Base-by-base conservation (phyloP, 306 rosid genomes). In the Inga leiocalycina region DNA sequence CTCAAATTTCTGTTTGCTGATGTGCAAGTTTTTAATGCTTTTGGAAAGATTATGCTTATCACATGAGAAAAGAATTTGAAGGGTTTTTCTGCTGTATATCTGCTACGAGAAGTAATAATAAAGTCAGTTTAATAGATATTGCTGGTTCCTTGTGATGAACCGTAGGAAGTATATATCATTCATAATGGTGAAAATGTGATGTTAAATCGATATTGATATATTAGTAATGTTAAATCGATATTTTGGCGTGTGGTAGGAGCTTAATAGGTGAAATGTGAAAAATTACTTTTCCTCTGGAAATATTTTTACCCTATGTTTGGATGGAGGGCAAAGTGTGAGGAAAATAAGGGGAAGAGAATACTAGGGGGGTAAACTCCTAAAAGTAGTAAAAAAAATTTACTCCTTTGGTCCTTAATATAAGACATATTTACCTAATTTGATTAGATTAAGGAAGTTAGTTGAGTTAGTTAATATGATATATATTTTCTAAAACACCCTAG, bases 31-130 rank as follows among this genome's bases (percentile, higher is more conserved):
- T 65, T 44, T 71, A 8, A 20, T 43, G 10, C 35, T 78, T 46
- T 59, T 74, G 44, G 34, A 54, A 57, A 45, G 41, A 20, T 75
- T 64, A 39, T 76, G 69, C 74, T 85, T 37, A 14, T 71, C 71
- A 71, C 20, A 12, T 78, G 41, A 69, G 68, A 62, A 77, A 24
- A 75, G 61, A n/a, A 69, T 41, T 71, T 44, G 56, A 46, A 65
- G 76, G 51, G 20, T 54, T 61, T 73, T n/a, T 46, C 44, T 76
- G 9, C 70, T 49, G 74, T 10, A 14, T 41, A 54, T 74, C 41
- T 68, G 15, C 41, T 15, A 9, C 34, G 8, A 41, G 41, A 54
- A 41, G 49, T 34, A 41, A 22, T 57, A 51, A 24, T 17, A 8
- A 79, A 72, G 75, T 39, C 15, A 45, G 77, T 59, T 34, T 14